Percentiles rank a stretch among this genome's conserved stretches.
Conservation (phyloP, 768 basidiomycete genomes). For the Russula abietina region DNA sequence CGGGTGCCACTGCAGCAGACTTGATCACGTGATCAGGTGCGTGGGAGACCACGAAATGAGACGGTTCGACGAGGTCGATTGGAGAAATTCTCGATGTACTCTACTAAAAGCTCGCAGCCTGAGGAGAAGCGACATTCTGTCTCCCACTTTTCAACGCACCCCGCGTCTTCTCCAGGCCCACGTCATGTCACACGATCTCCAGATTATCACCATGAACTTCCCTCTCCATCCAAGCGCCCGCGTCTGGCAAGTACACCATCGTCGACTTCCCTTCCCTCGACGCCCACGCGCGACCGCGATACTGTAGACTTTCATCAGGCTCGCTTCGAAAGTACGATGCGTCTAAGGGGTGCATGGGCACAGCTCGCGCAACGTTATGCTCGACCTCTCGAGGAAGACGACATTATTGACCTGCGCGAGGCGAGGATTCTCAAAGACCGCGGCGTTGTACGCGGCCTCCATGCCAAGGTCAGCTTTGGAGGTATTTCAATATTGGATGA, state of each 20-base stretch:
- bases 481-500: slow-evolving; percentile 38
- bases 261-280: slow-evolving; percentile 27
- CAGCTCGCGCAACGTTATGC: slow-evolving; percentile 64
- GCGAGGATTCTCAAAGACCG: slow-evolving; percentile 61
- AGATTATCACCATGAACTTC: slow-evolving; percentile 25
- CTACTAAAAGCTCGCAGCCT: neutral
- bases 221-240: slow-evolving; percentile 45
- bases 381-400: slow-evolving; percentile 66
- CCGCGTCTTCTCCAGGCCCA: slow-evolving; percentile 45
- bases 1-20: too few species aligned
- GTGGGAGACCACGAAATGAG: neutral
- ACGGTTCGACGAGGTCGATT: neutral
- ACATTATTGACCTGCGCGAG: slow-evolving; percentile 65
- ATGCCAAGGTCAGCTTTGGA: slow-evolving; percentile 46
- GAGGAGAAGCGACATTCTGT: slow-evolving; percentile 18
- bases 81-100: slow-evolving; percentile 7
- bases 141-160: slow-evolving; percentile 43
- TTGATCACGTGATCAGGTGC: slow-evolving; percentile 3
- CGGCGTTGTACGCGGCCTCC: slow-evolving; percentile 49
- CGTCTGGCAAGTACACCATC: slow-evolving; percentile 45
- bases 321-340: slow-evolving; percentile 49
- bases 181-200: slow-evolving; percentile 28
- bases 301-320: slow-evolving; percentile 46
- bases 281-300: slow-evolving; percentile 22
- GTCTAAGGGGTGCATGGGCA: slow-evolving; percentile 59